phyloP scores from a whole-genome alignment of 495 filamentous ascomycete genomes.

The Thermochaetoides thermophila region DNA sequence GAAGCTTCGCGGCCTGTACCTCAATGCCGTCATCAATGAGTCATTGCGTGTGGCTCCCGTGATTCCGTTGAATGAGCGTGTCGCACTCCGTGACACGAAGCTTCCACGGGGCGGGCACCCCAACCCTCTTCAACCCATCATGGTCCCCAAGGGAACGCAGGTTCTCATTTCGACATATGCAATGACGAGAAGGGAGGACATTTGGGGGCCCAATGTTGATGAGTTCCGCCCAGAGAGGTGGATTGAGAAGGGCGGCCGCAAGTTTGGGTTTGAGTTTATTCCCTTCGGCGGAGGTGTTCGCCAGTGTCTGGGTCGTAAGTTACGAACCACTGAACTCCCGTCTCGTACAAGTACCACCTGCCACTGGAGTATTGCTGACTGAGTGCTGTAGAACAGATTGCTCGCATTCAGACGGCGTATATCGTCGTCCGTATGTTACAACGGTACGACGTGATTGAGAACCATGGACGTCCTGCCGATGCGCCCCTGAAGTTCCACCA shows the following conservation, averaged over 20 bases:
- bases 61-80: constrained; percentile 28
- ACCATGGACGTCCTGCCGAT: constrained; percentile 19
- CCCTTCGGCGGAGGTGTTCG: constrained; percentile 13
- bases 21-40: constrained; percentile 37
- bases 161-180: constrained; percentile 22
- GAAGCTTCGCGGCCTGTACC: constrained; percentile 27
- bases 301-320: constrained; percentile 18
- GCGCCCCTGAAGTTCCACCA: constrained; percentile 25
- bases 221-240: constrained; percentile 19
- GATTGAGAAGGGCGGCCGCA: constrained; percentile 16
- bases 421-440: constrained; percentile 30
- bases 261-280: constrained; percentile 24
- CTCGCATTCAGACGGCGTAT: constrained; percentile 28
- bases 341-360: background rate
- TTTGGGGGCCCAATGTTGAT: constrained; percentile 22
- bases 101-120: constrained; percentile 32
- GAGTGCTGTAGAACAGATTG: constrained; percentile 27
- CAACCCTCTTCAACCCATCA: constrained; percentile 7
- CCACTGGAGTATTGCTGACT: constrained; percentile 1
- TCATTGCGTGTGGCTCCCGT: constrained; percentile 22
- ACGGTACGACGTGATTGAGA: constrained; percentile 26
- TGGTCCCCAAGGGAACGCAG: constrained; percentile 21
- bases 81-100: constrained; percentile 30
- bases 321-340: background rate
- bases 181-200: constrained; percentile 21